Conservation (phyloP, 441 rosid species). For the Hypseocharis bilobata region DNA sequence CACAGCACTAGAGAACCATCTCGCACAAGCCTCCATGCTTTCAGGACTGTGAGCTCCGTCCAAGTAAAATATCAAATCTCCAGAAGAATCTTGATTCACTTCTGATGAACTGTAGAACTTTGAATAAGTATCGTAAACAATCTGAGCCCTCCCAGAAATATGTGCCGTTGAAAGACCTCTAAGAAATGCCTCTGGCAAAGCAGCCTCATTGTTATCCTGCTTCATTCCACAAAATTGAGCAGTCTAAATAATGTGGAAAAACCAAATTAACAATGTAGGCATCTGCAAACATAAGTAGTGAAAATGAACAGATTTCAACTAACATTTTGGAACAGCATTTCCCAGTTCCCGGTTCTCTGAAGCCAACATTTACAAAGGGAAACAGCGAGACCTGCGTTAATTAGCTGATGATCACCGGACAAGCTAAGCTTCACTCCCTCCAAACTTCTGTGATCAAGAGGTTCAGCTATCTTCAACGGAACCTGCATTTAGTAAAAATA, state of each 20-base stretch:
- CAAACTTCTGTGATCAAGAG: constrained; percentile 31
- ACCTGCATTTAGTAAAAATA: constrained; percentile 37
- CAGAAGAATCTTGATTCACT: constrained; percentile 30
- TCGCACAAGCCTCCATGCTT: constrained; percentile 88
- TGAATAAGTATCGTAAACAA: constrained; percentile 43
- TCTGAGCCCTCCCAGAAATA: constrained; percentile 73
- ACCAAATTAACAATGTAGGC: background rate
- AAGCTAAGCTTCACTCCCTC: background rate
- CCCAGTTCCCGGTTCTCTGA: constrained; percentile 3
- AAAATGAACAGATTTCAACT: background rate
- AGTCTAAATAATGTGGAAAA: constrained; percentile 9
- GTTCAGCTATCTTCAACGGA: constrained; percentile 53
- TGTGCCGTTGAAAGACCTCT: constrained; percentile 76
- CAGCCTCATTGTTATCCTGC: constrained; percentile 34
- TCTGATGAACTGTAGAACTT: constrained; percentile 29
- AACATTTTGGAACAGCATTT: background rate
- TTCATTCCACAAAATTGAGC: constrained; percentile 13
- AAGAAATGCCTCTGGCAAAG: constrained; percentile 47
- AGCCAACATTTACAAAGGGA: constrained; percentile 5
- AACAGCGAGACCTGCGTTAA: constrained; percentile 1
- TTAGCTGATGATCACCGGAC: constrained; percentile 2
- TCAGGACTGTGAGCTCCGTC: constrained; percentile 98
- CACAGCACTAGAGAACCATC: constrained; percentile 66
- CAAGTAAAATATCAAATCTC: constrained; percentile 68
- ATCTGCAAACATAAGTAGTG: background rate